Conservation (phyloP, 139 green algal genomes). For the Chlamydomonas sp. region DNA sequence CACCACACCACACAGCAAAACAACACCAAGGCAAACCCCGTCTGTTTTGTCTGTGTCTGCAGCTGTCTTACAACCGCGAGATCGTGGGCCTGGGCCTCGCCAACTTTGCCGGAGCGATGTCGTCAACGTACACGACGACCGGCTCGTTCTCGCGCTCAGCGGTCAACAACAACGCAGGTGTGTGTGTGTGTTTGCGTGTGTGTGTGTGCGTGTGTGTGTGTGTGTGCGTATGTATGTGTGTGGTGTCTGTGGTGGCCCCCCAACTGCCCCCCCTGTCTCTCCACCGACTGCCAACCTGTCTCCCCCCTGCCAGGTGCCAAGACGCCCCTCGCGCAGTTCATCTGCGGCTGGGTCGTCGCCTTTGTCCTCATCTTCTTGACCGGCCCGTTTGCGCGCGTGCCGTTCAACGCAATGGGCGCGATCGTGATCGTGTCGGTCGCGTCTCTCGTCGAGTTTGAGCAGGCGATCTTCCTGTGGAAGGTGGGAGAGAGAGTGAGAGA, state of each 20-base stretch:
- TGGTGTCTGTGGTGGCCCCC: too few relatives aligned
- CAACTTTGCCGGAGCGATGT: constrained; percentile 75
- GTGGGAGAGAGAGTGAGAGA: too few relatives aligned
- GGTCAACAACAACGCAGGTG: constrained; percentile 58
- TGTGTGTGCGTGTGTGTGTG: too few relatives aligned
- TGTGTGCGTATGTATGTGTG: too few relatives aligned
- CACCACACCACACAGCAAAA: too few relatives aligned
- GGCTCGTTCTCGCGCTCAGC: constrained; percentile 81
- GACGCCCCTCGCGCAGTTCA: constrained; percentile 36
- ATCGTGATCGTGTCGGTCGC: constrained; percentile 65
- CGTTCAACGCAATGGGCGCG: constrained; percentile 60
- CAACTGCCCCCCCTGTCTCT: too few relatives aligned
- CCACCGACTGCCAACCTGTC: too few relatives aligned
- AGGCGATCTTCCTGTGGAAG: constrained; percentile 17
- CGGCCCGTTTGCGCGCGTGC: constrained; percentile 62
- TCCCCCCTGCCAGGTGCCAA: too few relatives aligned
- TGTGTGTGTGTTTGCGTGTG: neutral
- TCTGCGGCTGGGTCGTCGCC: constrained; percentile 48
- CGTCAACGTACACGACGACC: constrained; percentile 77
- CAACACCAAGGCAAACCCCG: too few relatives aligned
- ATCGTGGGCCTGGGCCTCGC: constrained; percentile 76
- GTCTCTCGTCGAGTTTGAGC: constrained; percentile 56
- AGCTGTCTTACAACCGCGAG: constrained; percentile 74
- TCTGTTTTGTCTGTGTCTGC: too few relatives aligned
- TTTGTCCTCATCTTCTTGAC: constrained; percentile 70